Evolutionary conservation across 2,329 filamentous ascomycete genomes (phyloP).

Genomic region (Cladorrhinum sp.): DNA sequence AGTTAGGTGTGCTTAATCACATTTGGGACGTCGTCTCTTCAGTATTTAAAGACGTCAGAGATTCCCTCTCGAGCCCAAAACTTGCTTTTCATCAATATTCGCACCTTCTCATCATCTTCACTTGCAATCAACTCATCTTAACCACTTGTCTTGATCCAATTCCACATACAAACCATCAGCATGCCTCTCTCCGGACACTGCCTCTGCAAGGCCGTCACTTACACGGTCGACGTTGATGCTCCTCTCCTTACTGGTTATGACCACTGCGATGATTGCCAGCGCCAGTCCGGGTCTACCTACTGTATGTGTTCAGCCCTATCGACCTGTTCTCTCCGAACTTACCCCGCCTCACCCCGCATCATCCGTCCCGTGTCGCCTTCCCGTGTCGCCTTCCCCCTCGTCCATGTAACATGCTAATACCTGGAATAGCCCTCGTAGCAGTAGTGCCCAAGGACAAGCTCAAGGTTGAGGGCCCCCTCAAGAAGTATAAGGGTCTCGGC

Average conservation of each 20-base stretch:
- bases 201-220: constrained; percentile 69
- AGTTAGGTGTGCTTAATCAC: background rate
- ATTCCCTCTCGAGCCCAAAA: background rate
- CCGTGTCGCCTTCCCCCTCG: too few relatives aligned
- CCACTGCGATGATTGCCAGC: constrained; percentile 71
- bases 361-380: background rate
- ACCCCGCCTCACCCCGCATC: constrained; percentile 7
- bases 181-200: constrained; percentile 69
- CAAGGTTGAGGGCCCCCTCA: constrained; percentile 59
- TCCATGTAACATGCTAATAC: background rate
- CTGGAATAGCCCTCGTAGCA: constrained; percentile 56
- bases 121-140: background rate
- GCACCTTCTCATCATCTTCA: background rate
- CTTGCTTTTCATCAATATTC: background rate
- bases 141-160: background rate
- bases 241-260: constrained; percentile 61
- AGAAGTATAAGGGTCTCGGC: constrained; percentile 60
- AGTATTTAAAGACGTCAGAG: constrained; percentile 2
- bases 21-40: background rate
- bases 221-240: constrained; percentile 54
- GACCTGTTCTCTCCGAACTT: background rate
- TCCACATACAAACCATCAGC: constrained; percentile 30
- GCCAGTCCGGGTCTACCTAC: constrained; percentile 66
- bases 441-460: constrained; percentile 66
- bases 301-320: constrained; percentile 43